Percentiles rank a stretch among this genome's conserved stretches.
Evolutionary conservation across 2,329 filamentous ascomycete species (phyloP).

Genomic region (Aspergillus sp.): DNA sequence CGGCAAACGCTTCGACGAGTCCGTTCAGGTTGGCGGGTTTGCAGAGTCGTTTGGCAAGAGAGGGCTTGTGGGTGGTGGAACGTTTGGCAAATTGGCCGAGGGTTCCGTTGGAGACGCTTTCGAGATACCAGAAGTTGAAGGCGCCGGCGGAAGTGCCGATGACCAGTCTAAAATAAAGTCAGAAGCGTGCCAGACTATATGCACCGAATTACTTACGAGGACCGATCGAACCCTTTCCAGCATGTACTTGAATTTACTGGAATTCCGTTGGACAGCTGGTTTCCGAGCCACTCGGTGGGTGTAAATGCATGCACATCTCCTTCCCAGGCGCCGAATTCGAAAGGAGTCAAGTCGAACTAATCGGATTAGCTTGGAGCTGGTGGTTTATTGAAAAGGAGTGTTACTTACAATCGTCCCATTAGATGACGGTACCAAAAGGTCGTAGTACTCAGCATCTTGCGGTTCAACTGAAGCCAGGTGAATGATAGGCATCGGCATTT

Average conservation of each 20-base stretch:
- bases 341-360: background rate
- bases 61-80: background rate
- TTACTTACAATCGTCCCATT: background rate
- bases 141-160: background rate
- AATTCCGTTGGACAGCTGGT: background rate
- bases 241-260: background rate
- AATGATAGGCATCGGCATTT: background rate
- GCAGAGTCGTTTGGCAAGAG: background rate
- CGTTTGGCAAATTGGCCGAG: background rate
- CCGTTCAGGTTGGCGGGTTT: background rate
- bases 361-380: background rate
- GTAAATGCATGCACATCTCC: background rate
- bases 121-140: background rate
- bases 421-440: background rate
- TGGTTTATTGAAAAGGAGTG: too few relatives aligned
- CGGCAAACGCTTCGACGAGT: background rate
- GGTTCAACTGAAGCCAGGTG: background rate
- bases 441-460: background rate
- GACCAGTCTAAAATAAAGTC: background rate
- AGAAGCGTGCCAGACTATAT: background rate
- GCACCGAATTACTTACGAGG: background rate
- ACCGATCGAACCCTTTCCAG: background rate
- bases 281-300: background rate
- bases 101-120: background rate
- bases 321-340: background rate